phyloP scores from a whole-genome alignment of 805 yeast genomes.

The Monosporozyma siamensis region DNA sequence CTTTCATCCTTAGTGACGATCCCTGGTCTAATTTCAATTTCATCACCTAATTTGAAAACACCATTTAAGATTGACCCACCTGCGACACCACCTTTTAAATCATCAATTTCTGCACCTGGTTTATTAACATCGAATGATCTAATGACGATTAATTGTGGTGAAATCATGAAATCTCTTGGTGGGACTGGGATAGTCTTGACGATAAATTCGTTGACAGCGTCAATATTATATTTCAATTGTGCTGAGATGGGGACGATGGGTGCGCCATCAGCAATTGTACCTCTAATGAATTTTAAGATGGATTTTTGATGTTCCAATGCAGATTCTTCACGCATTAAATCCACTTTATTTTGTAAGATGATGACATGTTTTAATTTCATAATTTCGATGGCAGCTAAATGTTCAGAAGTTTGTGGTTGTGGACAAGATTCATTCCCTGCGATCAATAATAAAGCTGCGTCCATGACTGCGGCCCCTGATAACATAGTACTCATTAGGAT shows the following conservation, averaged over 20 bases:
- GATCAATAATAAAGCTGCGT: slow-evolving; percentile 89
- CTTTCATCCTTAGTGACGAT: slow-evolving; percentile 91
- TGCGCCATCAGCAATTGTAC: slow-evolving; percentile 98
- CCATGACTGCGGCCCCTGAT: slow-evolving; percentile 99
- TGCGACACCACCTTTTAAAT: slow-evolving; percentile 98
- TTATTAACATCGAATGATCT: slow-evolving; percentile 98
- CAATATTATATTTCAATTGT: slow-evolving; percentile 95
- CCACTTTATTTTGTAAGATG: slow-evolving; percentile 95
- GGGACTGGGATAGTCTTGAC: slow-evolving; percentile 94
- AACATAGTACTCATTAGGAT: slow-evolving; percentile 99
- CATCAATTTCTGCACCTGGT: slow-evolving; percentile 97
- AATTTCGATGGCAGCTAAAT: slow-evolving; percentile 97
- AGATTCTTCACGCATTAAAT: slow-evolving; percentile 93
- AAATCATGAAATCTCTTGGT: slow-evolving; percentile 83
- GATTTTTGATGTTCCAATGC: slow-evolving; percentile 94
- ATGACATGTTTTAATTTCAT: slow-evolving; percentile 97
- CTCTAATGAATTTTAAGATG: slow-evolving; percentile 84
- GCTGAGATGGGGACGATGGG: slow-evolving; percentile 99
- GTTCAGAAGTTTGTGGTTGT: slow-evolving; percentile 99
- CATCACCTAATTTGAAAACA: slow-evolving; percentile 94
- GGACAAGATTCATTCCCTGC: slow-evolving; percentile 99
- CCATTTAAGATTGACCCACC: slow-evolving; percentile 98
- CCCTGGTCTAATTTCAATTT: slow-evolving; percentile 98
- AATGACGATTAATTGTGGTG: slow-evolving; percentile 92
- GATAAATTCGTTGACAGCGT: slow-evolving; percentile 94